phyloP scores from a whole-genome alignment of 148 eudicot genomes.

The Nyssa sinensis region DNA sequence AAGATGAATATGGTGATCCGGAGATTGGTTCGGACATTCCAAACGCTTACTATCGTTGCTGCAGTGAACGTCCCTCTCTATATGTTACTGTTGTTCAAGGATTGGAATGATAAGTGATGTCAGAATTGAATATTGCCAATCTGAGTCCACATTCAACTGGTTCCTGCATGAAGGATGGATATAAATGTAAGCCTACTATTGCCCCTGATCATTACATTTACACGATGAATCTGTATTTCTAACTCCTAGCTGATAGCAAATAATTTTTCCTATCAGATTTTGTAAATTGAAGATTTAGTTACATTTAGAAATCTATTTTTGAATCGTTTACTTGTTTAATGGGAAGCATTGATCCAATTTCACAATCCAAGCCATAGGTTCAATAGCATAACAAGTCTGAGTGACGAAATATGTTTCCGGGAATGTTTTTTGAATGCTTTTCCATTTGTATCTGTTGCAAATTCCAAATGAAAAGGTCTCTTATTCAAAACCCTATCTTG shows the following conservation, averaged over 20 bases:
- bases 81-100: constrained; percentile 82
- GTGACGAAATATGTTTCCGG: too few species aligned
- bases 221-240: background rate
- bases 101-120: constrained; percentile 66
- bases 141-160: background rate
- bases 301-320: too few species aligned
- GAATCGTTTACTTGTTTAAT: too few species aligned
- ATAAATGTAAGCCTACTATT: background rate
- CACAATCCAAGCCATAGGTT: too few species aligned
- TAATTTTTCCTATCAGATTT: background rate
- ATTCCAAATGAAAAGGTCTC: too few species aligned
- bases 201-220: background rate
- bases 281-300: too few species aligned
- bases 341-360: too few species aligned
- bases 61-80: constrained; percentile 74
- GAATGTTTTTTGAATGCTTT: too few species aligned
- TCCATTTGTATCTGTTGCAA: too few species aligned
- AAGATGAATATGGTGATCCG: constrained; percentile 36
- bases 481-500: too few species aligned
- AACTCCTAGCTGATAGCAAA: background rate
- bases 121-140: background rate
- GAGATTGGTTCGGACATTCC: constrained; percentile 49
- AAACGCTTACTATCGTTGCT: constrained; percentile 55
- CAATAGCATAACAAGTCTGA: too few species aligned
- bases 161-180: background rate